Evolutionary conservation across 306 rosid genomes (phyloP).

Genomic region (Gastrolobium bilobum): DNA sequence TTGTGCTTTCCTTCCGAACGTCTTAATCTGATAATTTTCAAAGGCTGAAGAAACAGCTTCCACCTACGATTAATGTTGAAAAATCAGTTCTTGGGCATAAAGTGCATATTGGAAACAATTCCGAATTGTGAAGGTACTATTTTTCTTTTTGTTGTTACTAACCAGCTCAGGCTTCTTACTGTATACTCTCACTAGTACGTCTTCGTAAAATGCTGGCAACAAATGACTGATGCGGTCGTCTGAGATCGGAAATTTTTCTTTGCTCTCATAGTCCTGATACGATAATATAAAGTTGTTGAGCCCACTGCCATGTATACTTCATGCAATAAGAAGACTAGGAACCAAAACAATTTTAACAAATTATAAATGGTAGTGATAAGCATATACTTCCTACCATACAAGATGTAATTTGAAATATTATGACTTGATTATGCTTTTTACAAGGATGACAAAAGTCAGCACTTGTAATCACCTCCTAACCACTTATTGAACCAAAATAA

Average conservation of each 20-base stretch:
- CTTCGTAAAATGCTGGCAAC: conserved; percentile 78
- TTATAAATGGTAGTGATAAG: conserved; percentile 8
- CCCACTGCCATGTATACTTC: conserved; percentile 29
- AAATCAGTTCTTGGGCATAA: conserved; percentile 31
- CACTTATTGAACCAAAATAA: conserved; percentile 11
- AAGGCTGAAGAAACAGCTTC: conserved; percentile 84
- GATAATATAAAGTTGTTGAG: conserved; percentile 32
- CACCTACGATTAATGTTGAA: conserved; percentile 58
- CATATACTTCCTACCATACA: background rate
- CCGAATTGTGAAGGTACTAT: background rate
- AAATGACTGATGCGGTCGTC: conserved; percentile 80
- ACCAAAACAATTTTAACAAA: conserved; percentile 24
- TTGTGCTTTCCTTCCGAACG: conserved; percentile 75
- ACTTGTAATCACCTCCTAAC: conserved; percentile 3
- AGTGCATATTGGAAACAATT: conserved; percentile 28
- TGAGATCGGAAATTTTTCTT: conserved; percentile 61
- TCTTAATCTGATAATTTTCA: conserved; percentile 79
- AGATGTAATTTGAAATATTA: background rate
- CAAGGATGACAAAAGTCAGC: conserved; percentile 31
- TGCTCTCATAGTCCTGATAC: conserved; percentile 76
- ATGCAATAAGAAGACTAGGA: conserved; percentile 3
- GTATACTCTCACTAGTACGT: conserved; percentile 83
- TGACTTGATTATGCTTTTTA: conserved; percentile 1
- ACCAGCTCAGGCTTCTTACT: conserved; percentile 90
- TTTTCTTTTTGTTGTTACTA: conserved; percentile 44